phyloP scores from a whole-genome alignment of 495 filamentous ascomycete species.

The Hypoxylon fuscum region DNA sequence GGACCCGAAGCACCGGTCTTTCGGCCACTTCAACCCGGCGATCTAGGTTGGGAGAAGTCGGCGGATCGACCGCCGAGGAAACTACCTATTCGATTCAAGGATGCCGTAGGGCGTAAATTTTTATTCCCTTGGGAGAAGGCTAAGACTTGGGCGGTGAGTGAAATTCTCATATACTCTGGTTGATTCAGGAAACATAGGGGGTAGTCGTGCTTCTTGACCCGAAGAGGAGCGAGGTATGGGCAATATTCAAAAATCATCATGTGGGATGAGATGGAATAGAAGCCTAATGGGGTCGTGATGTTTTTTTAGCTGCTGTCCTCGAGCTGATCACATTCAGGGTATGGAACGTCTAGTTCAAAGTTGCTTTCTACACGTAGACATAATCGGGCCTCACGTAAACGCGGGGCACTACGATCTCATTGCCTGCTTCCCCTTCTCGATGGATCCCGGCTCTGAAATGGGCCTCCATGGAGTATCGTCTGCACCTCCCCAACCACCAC shows the following conservation, averaged over 20 bases:
- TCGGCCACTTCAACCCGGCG: conserved; percentile 21
- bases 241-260: no score
- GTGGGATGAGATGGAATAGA: no score
- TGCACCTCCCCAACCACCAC: not conserved
- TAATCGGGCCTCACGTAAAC: conserved; percentile 56
- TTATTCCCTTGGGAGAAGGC: conserved; percentile 72
- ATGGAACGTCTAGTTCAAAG: conserved; percentile 63
- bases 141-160: conserved; percentile 69
- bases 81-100: conserved; percentile 70
- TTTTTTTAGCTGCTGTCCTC: no score
- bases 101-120: conserved; percentile 72
- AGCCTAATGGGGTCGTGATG: no score
- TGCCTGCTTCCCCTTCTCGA: conserved; percentile 39
- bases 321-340: conserved; percentile 47
- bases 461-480: not conserved
- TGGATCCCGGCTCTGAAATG: conserved; percentile 17
- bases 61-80: conserved; percentile 47
- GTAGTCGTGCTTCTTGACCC: not conserved
- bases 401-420: conserved; percentile 61
- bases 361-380: conserved; percentile 58
- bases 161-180: not conserved
- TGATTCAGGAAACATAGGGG: not conserved
- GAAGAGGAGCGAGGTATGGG: not conserved
- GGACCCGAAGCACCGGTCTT: conserved; percentile 12
- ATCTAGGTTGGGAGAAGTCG: conserved; percentile 38